Conservation (phyloP, 2,329 filamentous ascomycete species). For the Fusarium heterosporum region DNA sequence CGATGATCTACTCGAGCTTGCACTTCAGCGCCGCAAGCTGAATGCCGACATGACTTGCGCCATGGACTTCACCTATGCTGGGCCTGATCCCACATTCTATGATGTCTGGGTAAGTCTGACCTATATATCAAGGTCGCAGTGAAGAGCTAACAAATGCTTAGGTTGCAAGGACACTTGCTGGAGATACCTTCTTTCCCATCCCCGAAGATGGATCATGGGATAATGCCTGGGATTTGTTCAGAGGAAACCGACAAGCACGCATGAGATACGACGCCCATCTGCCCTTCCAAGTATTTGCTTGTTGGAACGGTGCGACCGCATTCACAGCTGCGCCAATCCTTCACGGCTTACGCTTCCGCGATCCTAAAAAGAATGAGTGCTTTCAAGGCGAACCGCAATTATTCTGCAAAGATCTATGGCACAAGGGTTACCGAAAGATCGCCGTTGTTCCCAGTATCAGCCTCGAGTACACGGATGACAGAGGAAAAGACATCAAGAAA, state of each 20-base stretch:
- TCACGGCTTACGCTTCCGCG: slow-evolving; percentile 59
- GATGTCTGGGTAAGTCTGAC: slow-evolving; percentile 58
- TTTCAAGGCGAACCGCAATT: slow-evolving; percentile 65
- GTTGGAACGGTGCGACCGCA: slow-evolving; percentile 68
- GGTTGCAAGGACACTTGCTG: slow-evolving; percentile 64
- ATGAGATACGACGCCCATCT: slow-evolving; percentile 51
- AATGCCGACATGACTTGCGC: slow-evolving; percentile 68
- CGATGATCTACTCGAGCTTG: slow-evolving; percentile 68
- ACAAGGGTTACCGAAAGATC: slow-evolving; percentile 60
- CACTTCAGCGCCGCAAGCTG: slow-evolving; percentile 60
- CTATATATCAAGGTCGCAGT: rapidly evolving
- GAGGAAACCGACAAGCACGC: slow-evolving; percentile 57
- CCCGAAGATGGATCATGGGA: slow-evolving; percentile 62
- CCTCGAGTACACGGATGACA: slow-evolving; percentile 63
- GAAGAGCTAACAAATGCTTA: neutral
- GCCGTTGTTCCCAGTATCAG: slow-evolving; percentile 68
- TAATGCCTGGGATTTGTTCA: slow-evolving; percentile 64
- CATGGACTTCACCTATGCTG: slow-evolving; percentile 67
- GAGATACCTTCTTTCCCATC: slow-evolving; percentile 69
- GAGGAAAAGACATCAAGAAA: slow-evolving; percentile 60
- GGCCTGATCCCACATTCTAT: slow-evolving; percentile 64
- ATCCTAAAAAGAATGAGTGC: slow-evolving; percentile 57
- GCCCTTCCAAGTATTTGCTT: slow-evolving; percentile 70
- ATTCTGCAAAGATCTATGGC: slow-evolving; percentile 69
- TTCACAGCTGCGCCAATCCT: slow-evolving; percentile 63